Evolutionary conservation across 208 protist species (phyloP).

Genomic region (Leishmania tarentolae): DNA sequence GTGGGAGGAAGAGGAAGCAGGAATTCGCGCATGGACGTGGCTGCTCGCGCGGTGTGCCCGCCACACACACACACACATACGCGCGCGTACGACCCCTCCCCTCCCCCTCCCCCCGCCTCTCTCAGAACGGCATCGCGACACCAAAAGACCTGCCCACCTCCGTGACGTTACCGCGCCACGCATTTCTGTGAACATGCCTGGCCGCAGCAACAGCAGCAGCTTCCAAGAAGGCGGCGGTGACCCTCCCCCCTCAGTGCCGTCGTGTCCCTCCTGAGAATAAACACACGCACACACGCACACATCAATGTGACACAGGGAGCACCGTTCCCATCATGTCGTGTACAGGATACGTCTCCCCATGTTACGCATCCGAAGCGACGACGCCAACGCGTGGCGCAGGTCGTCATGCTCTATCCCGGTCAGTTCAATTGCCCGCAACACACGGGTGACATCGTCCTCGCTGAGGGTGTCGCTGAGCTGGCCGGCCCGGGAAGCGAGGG

Average conservation of each 20-base stretch:
- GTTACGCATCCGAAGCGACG: conserved; percentile 59
- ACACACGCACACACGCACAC: background rate
- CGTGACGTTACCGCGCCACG: background rate
- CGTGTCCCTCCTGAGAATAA: background rate
- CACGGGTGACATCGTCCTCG: conserved; percentile 55
- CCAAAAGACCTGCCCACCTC: background rate
- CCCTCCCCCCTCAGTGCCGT: background rate
- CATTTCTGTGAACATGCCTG: background rate
- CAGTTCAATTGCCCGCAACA: conserved; percentile 66
- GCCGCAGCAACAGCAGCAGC: background rate
- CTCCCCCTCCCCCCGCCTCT: too few relatives aligned
- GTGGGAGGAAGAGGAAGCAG: background rate
- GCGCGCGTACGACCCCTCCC: too few relatives aligned
- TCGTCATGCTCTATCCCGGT: conserved; percentile 53
- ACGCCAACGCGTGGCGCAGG: conserved; percentile 60
- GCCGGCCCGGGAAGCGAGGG: conserved; percentile 56
- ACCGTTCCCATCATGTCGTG: conserved; percentile 6
- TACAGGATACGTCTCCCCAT: conserved; percentile 35
- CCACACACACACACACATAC: too few relatives aligned
- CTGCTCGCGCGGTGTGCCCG: background rate
- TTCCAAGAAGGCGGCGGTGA: too few relatives aligned
- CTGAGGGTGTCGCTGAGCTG: conserved; percentile 51
- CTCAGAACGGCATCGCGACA: background rate
- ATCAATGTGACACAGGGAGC: background rate
- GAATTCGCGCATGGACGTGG: too few relatives aligned